Conservation (phyloP, 306 rosid species). For the Vigna hirtella region DNA sequence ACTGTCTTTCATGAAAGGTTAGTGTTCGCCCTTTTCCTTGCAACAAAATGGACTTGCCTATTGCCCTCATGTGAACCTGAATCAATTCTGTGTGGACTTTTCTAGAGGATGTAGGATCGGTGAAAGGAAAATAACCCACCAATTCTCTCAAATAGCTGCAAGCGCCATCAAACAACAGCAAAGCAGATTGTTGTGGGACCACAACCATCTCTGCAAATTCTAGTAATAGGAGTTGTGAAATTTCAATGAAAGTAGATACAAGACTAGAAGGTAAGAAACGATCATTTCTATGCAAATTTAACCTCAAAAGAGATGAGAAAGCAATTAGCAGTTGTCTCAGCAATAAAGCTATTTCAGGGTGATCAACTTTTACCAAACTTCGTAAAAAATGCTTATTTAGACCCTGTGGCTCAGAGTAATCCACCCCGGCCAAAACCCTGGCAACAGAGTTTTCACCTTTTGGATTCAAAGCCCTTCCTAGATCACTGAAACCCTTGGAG, state of each 20-base stretch:
- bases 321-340: conserved; percentile 78
- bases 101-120: conserved; percentile 63
- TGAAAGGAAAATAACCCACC: conserved; percentile 65
- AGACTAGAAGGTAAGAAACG: conserved; percentile 55
- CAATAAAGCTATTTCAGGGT: conserved; percentile 66
- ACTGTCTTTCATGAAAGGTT: conserved; percentile 66
- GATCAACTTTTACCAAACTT: conserved; percentile 70
- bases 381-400: conserved; percentile 64
- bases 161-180: conserved; percentile 75
- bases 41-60: conserved; percentile 78
- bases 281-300: conserved; percentile 60
- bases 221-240: conserved; percentile 66
- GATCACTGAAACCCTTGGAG: conserved; percentile 40
- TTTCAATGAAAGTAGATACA: conserved; percentile 57
- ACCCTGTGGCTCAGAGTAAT: conserved; percentile 55
- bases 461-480: conserved; percentile 42
- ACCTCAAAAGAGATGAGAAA: conserved; percentile 70
- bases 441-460: conserved; percentile 52
- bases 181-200: conserved; percentile 65
- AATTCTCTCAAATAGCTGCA: conserved; percentile 72
- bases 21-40: conserved; percentile 85
- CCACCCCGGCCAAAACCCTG: conserved; percentile 55
- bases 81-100: conserved; percentile 61
- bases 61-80: conserved; percentile 68
- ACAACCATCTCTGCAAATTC: conserved; percentile 67